Evolutionary conservation across 257 asterid genomes (phyloP).

Genomic region (Schizonepeta tenuifolia): DNA sequence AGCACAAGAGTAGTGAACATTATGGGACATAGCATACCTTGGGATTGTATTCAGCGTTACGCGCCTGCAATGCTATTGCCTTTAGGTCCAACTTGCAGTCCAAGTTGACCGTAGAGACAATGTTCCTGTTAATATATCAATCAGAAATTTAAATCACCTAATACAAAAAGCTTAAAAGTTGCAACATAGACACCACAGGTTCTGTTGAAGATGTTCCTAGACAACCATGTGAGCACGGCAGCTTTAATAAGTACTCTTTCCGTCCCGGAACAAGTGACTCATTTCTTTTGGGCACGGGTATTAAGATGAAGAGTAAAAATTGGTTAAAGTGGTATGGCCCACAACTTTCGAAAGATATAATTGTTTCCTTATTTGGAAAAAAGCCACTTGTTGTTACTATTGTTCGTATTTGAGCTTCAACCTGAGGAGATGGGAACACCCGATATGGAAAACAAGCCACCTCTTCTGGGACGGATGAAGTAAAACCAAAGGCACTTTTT

Average conservation of each 20-base stretch:
- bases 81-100: conserved; percentile 92
- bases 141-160: background rate
- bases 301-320: too few relatives aligned
- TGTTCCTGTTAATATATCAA: conserved; percentile 55
- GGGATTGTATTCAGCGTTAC: conserved; percentile 93
- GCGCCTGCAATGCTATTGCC: conserved; percentile 88
- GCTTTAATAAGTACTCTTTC: conserved; percentile 15
- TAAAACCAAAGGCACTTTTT: background rate
- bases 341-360: too few relatives aligned
- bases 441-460: too few relatives aligned
- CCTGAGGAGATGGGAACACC: too few relatives aligned
- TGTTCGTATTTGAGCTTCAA: too few relatives aligned
- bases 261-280: too few relatives aligned
- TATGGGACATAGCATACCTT: conserved; percentile 50
- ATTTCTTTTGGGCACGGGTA: too few relatives aligned
- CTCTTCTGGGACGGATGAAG: too few relatives aligned
- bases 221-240: conserved; percentile 12
- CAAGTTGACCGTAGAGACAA: conserved; percentile 90
- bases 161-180: background rate
- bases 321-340: too few relatives aligned
- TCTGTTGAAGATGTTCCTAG: background rate
- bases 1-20: background rate
- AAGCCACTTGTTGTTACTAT: too few relatives aligned
- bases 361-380: too few relatives aligned
- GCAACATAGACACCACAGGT: background rate